phyloP scores from a whole-genome alignment of 306 rosid species.

The Malus orientalis region DNA sequence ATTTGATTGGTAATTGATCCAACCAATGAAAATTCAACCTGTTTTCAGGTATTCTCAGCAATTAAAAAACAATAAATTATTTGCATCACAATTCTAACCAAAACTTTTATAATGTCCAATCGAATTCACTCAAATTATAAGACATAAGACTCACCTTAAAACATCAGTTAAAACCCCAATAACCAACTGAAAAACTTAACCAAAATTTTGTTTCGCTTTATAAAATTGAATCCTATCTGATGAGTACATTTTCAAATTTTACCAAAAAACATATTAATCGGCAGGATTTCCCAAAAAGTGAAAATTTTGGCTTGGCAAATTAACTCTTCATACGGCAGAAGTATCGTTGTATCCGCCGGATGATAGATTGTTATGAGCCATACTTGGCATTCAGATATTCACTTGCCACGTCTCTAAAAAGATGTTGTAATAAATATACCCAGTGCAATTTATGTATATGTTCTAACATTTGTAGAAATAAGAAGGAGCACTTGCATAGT shows the following conservation, averaged over 20 bases:
- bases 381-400: no score
- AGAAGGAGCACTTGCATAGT: background rate
- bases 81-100: background rate
- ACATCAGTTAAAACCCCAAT: no score
- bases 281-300: background rate
- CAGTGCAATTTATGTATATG: background rate
- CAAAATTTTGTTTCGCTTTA: no score
- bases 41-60: background rate
- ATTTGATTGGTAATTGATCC: background rate
- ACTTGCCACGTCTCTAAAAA: background rate
- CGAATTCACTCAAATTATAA: no score
- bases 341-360: no score
- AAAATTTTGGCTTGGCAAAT: background rate
- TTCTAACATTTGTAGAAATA: background rate
- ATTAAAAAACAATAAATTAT: background rate
- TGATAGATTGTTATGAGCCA: background rate
- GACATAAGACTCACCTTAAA: no score
- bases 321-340: no score
- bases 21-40: background rate
- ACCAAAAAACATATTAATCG: background rate
- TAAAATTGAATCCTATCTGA: no score
- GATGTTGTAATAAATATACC: background rate
- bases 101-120: no score
- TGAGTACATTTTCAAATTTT: background rate
- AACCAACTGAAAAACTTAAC: no score